Base-by-base conservation (phyloP, 2,329 filamentous ascomycete genomes). In the Sporothrix schenckii region DNA sequence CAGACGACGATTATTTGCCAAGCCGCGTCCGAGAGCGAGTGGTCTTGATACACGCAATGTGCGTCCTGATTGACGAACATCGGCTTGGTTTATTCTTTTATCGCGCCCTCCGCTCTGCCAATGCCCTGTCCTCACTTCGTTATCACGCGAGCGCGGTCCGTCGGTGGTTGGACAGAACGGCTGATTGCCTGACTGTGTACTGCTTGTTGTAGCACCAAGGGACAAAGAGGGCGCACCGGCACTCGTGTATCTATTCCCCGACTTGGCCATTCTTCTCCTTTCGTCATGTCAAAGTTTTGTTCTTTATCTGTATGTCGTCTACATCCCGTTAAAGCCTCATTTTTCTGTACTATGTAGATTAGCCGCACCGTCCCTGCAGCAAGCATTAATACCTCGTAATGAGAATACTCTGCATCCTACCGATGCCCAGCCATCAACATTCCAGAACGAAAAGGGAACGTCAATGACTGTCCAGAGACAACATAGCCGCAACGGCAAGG, bases 341-440 rank as follows among this genome's bases (percentile, higher is more conserved):
- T 21, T 13, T 34, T 13, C 19, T 60, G 30, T n/a, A 13, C 16
- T 60, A n/a, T 60, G 9, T 34, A 60, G 56, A 61, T 61, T 61
- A 44, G 56, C 56, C 56, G 56, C 56, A 61, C 56, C 56, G 56
- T 39, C 39, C 56, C 41, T 61, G 34, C 39, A 61, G 56, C 27
- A 7, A 39, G 27, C 27, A 58, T 61, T 61, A 44, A 24, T 61
- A 41, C 39, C n/a, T 21, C 13, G 24, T 24, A 61, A 44, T 5
- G 39, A 24, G 27, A 24, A 7, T 3, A 27, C 39, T 24, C 44
- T 44, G 34, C 34, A 44, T 61, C 56, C 56, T 24, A 61, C 44
- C 34, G 30, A n/a, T 14, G 39, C 49, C n/a, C 56, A 44, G 56
- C 56, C 56, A 13, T 41, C 4, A 7, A 21, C n/a, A 2, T 60